Base-by-base conservation (phyloP, 2,329 filamentous ascomycete genomes). In the Paecilomyces niveus region DNA sequence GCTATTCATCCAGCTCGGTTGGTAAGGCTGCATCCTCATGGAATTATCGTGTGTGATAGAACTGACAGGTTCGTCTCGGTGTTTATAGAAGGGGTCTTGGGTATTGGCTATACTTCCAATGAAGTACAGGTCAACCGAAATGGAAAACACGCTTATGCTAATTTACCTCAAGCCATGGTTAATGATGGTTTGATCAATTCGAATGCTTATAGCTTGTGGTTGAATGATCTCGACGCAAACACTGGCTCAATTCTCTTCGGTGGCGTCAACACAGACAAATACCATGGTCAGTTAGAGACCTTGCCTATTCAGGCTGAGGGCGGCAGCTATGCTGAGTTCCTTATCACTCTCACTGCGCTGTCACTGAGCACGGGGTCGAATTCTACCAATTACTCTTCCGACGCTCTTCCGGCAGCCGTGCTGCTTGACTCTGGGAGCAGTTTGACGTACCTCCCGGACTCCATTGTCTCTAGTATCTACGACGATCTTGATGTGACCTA, bases 61-160 rank as follows among this genome's bases (percentile, higher is more conserved):
- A 54, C 54, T 21, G 35, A 66, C 54, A 9, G 29, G 52, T 58
- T 33, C 53, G 15, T 53, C 29, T 21, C 39, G 26, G 54, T 24
- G 54, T 15, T 13, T 51, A 61, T 74, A 56, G 84, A 95, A 71
- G 90, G 90, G 45, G 90, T 97, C 50, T 74, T 97, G 21, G 92
- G 92, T 18, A 88, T 97, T 61, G 92, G 92, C 6, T 97, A 96
- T 71, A 71, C 82, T 0, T 72, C 81, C 63, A 94, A 95, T 71
- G 92, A 97, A 74, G 68, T 68, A n/a, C 64, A 68, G 51, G 68
- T 89, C 53, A 81, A 81, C 55, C 62, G 81, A 79, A 67, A 68
- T 55, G 67, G 81, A 5, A 72, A 78, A 58, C 59, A 74, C 3
- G 58, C 83, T 0, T 92, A 92, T 72, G 73, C 84, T 51, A 92